Percentiles rank a stretch among this genome's conserved stretches.
phyloP scores from a whole-genome alignment of 2,329 filamentous ascomycete species.

The Bipolaris victoriae region DNA sequence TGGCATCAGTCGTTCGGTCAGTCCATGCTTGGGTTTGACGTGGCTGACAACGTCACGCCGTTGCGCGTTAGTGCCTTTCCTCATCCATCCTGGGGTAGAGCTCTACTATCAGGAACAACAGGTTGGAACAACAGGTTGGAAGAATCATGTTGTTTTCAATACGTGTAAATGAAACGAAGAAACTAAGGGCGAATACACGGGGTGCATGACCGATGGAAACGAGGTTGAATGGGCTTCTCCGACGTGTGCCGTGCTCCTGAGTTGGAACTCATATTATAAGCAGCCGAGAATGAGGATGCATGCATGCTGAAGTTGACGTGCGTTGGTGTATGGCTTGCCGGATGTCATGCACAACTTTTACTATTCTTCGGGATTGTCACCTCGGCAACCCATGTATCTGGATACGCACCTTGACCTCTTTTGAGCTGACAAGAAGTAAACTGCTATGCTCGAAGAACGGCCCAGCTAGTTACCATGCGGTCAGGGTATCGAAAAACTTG shows the following conservation, averaged over 20 bases:
- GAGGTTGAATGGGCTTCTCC: background rate
- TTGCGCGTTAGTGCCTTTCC: no score
- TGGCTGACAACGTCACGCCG: background rate
- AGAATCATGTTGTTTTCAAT: background rate
- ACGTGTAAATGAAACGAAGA: background rate
- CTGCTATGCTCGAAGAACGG: background rate
- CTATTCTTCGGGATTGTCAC: background rate
- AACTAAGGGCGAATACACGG: background rate
- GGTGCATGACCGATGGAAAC: background rate
- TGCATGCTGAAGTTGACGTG: background rate
- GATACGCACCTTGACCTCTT: background rate
- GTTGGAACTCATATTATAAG: background rate
- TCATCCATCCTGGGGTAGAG: background rate
- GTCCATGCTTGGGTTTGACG: background rate
- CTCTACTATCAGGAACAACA: background rate
- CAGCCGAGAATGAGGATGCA: background rate
- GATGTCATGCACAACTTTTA: background rate
- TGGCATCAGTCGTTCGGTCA: background rate
- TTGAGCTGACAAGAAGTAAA: no score
- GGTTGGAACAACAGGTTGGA: background rate
- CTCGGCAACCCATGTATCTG: background rate
- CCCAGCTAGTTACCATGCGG: background rate
- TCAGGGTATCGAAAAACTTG: background rate
- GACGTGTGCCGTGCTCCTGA: background rate
- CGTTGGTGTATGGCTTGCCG: background rate